Percentiles rank a stretch among this genome's conserved stretches.
These are phyloP conservation scores for Paspalum vaginatum DNA, from an alignment of 176 grass and related monocot species.

Conservation along the genomic window DNA sequence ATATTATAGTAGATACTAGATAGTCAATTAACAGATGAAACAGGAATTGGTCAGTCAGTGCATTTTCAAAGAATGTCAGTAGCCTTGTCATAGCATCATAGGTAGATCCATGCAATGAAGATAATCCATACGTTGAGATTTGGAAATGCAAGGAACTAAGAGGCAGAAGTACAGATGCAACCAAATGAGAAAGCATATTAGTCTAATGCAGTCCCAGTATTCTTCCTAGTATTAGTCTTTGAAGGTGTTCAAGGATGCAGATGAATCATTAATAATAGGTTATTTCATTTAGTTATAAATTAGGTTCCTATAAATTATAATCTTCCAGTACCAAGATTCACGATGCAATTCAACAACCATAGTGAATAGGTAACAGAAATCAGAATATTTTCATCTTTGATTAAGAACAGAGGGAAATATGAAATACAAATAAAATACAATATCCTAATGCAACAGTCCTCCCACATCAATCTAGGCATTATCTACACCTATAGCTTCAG, in stretches of 20 bases:
- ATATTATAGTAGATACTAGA: conserved; percentile 2
- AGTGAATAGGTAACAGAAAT: background rate
- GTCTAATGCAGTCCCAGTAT: background rate
- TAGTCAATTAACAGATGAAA: background rate
- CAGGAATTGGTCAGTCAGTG: background rate
- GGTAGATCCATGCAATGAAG: background rate
- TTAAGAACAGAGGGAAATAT: conserved; percentile 1
- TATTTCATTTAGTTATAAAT: conserved; percentile 19
- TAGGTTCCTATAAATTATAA: background rate
- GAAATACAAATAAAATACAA: background rate
- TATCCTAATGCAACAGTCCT: background rate
- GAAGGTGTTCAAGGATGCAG: background rate
- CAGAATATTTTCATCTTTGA: background rate
- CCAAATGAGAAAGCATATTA: conserved; percentile 3
- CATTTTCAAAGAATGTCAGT: background rate
- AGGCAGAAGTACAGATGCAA: conserved; percentile 5
- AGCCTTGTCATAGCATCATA: conserved; percentile 6
- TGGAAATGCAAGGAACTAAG: conserved; percentile 14
- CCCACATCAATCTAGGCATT: background rate
- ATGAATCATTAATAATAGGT: background rate
- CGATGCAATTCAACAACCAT: background rate
- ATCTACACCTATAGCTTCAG: conserved; percentile 15
- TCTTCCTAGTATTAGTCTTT: background rate
- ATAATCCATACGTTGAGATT: background rate
- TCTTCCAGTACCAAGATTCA: background rate